phyloP scores from a whole-genome alignment of 176 grass and related monocot species.

The Triticum urartu region DNA sequence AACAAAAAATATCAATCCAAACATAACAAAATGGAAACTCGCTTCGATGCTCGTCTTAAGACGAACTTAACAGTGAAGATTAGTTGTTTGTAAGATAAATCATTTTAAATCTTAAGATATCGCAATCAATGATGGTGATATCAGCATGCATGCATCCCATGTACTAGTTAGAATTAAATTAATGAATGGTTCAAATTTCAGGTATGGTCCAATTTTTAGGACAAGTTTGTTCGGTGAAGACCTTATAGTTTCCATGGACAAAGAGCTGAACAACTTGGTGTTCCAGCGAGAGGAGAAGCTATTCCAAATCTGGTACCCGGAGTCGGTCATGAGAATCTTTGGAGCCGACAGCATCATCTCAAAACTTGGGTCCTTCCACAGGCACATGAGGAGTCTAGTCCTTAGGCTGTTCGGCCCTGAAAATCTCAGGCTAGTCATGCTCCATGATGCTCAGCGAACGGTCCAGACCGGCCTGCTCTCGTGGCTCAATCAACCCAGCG shows the following conservation, averaged over 20 bases:
- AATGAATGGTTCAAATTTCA: neutral
- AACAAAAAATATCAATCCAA: too few species aligned
- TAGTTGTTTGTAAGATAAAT: too few species aligned
- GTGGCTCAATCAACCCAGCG: constrained; percentile 8
- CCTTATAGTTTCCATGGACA: constrained; percentile 38
- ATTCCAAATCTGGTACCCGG: constrained; percentile 52
- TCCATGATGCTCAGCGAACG: constrained; percentile 5
- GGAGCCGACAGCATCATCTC: constrained; percentile 38
- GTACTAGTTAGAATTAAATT: too few species aligned
- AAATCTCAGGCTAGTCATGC: constrained; percentile 25
- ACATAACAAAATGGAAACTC: too few species aligned
- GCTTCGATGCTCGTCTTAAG: too few species aligned
- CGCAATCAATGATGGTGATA: too few species aligned
- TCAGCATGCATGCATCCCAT: too few species aligned
- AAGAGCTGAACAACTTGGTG: constrained; percentile 26
- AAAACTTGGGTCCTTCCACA: constrained; percentile 40
- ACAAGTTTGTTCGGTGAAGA: constrained; percentile 41
- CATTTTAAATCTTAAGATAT: too few species aligned
- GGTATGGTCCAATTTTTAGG: constrained; percentile 52
- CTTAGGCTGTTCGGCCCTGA: constrained; percentile 47
- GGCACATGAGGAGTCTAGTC: constrained; percentile 36
- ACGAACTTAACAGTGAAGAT: too few species aligned
- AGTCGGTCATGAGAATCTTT: constrained; percentile 46
- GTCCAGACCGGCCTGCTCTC: constrained; percentile 40
- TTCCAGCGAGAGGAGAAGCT: constrained; percentile 54